Conservation (phyloP, 2,329 filamentous ascomycete species). For the Sporothrix protearum region DNA sequence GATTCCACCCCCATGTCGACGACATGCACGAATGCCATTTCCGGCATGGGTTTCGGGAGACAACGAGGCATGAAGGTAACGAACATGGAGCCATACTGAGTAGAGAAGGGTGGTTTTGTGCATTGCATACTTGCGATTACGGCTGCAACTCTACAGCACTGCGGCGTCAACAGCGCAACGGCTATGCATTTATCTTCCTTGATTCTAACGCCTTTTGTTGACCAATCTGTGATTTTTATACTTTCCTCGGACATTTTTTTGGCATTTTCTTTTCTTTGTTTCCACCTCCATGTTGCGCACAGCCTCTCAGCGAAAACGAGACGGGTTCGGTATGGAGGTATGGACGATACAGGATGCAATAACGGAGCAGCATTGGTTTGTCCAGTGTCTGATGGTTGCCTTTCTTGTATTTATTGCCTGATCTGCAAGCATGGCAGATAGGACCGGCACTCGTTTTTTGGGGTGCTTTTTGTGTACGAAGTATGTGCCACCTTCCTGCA, state of each 20-base stretch:
- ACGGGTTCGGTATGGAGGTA: slow-evolving; percentile 8
- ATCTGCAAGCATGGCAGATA: neutral
- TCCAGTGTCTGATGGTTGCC: neutral
- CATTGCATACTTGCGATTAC: slow-evolving; percentile 5
- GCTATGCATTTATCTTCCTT: neutral
- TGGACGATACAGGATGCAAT: neutral
- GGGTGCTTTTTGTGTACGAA: too few relatives aligned
- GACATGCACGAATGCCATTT: slow-evolving; percentile 7
- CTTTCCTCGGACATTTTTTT: too few relatives aligned
- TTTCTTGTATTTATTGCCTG: neutral
- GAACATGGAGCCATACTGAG: neutral
- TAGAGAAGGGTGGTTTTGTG: neutral
- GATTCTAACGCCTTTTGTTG: neutral
- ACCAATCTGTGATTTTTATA: neutral
- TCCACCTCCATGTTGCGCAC: slow-evolving; percentile 3
- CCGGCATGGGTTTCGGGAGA: neutral
- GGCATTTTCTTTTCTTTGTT: neutral
- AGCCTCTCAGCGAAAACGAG: neutral
- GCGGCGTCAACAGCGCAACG: neutral
- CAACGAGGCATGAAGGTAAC: neutral
- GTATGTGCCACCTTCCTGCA: neutral
- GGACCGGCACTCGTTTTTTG: neutral
- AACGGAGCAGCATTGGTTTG: neutral
- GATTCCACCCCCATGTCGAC: neutral
- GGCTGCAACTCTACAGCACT: neutral